Evolutionary conservation across 768 basidiomycete genomes (phyloP).

Genomic region (Xanthoconium stramineum): DNA sequence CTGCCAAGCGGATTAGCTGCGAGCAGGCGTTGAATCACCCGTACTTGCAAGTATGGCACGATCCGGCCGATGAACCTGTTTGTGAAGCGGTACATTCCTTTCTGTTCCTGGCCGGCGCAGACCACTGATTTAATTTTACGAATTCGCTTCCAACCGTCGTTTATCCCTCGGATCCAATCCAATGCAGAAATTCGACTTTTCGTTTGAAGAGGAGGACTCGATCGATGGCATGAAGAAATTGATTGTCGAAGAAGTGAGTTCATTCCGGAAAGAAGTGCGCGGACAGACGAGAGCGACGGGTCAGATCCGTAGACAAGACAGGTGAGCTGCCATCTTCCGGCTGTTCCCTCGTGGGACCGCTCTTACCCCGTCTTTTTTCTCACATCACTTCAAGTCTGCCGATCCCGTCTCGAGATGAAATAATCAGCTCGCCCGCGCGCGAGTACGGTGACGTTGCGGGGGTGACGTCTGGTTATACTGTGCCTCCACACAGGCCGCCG

Average conservation of each 20-base stretch:
- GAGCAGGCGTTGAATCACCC: conserved; percentile 95
- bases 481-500: conserved; percentile 43
- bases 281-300: conserved; percentile 71
- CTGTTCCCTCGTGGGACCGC: not conserved
- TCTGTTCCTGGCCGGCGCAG: not conserved
- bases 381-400: conserved; percentile 52
- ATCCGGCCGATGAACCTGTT: conserved; percentile 89
- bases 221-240: conserved; percentile 97
- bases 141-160: too few relatives aligned
- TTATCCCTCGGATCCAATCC: too few relatives aligned
- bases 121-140: too few relatives aligned
- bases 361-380: not conserved
- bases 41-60: conserved; percentile 96
- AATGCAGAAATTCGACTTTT: conserved; percentile 81
- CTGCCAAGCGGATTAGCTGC: conserved; percentile 93
- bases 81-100: conserved; percentile 63
- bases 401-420: conserved; percentile 78
- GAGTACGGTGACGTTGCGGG: conserved; percentile 60
- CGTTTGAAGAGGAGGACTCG: conserved; percentile 93
- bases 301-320: conserved; percentile 75
- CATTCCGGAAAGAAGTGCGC: conserved; percentile 88
- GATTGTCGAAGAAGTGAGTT: conserved; percentile 89
- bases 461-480: conserved; percentile 67
- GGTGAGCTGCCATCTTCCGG: conserved; percentile 37
- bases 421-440: conserved; percentile 69